These are phyloP conservation scores for Linnemannia schmuckeri DNA, from an alignment of 192 early-diverging fungal genomes.

Conservation along the genomic window DNA sequence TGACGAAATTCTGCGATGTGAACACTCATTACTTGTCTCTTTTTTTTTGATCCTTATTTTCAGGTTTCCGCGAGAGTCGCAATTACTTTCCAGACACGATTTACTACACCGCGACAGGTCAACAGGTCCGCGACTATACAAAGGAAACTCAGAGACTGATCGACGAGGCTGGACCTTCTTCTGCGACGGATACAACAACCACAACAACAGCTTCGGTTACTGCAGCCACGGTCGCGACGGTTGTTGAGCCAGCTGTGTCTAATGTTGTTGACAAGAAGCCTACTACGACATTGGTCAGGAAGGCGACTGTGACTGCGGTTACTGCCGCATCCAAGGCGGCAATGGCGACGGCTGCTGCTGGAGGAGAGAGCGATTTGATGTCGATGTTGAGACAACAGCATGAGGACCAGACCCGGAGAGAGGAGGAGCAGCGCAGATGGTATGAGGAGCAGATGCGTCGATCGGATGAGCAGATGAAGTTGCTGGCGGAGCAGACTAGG, in stretches of 20 bases:
- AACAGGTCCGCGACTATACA: slow-evolving; percentile 11
- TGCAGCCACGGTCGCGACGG: background rate
- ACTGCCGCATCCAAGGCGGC: background rate
- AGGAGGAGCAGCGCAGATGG: background rate
- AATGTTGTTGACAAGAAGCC: background rate
- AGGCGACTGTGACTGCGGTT: background rate
- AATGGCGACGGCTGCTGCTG: too few relatives aligned
- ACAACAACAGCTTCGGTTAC: too few relatives aligned
- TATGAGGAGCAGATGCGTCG: background rate
- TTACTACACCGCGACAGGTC: slow-evolving; percentile 18
- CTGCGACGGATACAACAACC: too few relatives aligned
- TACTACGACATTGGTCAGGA: background rate
- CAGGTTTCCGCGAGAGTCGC: slow-evolving; percentile 16
- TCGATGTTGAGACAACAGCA: background rate
- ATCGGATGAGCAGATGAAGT: background rate
- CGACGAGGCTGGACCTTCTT: background rate
- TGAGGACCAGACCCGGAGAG: background rate
- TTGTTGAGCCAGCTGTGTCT: background rate
- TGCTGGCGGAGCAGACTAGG: background rate
- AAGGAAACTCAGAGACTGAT: background rate
- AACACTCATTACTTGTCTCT: too few relatives aligned
- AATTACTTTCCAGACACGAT: slow-evolving; percentile 17
- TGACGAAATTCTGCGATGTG: too few relatives aligned
- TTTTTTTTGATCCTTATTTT: too few relatives aligned
- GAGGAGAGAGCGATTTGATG: background rate